Evolutionary conservation across 225 moss, liverwort and hornwort genomes (phyloP).

Genomic region (Climacium dendroides): DNA sequence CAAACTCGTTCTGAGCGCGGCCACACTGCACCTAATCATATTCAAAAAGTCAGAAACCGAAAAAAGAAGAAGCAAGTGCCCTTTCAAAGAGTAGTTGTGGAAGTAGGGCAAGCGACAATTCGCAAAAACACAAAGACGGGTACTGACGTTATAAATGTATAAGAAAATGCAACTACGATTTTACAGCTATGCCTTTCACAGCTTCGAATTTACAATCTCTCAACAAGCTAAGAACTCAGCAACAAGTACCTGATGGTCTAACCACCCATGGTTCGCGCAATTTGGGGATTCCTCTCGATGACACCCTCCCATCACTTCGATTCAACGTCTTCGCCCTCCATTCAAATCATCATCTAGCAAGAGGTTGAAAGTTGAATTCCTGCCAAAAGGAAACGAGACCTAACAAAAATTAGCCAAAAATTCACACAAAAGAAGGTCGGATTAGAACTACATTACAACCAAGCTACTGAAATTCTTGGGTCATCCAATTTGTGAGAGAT

Average conservation of each 20-base stretch:
- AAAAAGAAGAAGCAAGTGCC: not conserved
- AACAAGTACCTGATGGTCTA: slow-evolving; percentile 4
- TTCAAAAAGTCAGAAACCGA: not conserved
- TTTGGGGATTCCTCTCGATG: not conserved
- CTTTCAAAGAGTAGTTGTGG: no score
- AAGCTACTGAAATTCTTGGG: not conserved
- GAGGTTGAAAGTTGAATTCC: not conserved
- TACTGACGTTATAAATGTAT: not conserved
- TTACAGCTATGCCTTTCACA: no score
- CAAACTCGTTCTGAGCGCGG: not conserved
- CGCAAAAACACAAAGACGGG: not conserved
- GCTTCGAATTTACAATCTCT: not conserved
- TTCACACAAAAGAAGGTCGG: not conserved
- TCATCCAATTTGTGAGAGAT: not conserved
- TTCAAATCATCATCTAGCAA: not conserved
- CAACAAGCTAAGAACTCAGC: not conserved
- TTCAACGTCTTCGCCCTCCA: not conserved
- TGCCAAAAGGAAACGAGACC: not conserved
- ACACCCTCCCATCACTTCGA: not conserved
- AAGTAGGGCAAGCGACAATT: not conserved
- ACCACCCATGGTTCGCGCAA: slow-evolving; percentile 6
- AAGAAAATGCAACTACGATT: no score
- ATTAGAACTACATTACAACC: not conserved
- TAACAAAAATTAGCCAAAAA: not conserved
- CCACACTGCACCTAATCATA: not conserved